Evolutionary conservation across 495 filamentous ascomycete genomes (phyloP), one percentile per base, ranked within the genome.

Genomic region (Patellaria atrata): DNA sequence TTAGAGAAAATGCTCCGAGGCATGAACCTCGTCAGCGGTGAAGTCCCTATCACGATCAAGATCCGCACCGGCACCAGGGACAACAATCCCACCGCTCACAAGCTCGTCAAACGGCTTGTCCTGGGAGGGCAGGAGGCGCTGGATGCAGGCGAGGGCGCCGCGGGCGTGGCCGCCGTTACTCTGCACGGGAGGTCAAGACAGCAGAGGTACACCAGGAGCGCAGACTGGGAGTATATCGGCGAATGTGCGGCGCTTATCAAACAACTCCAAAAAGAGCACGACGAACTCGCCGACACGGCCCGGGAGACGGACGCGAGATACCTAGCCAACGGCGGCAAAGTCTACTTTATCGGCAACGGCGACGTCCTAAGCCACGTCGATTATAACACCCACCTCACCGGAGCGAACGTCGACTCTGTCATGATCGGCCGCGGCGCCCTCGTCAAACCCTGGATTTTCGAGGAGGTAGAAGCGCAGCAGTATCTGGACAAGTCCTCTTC

Each of bases 381-480:
- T 51, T 96, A 96, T 53, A 71, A 74, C 36, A 54, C 73, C 25
- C 82, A 89, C 50, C 63, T 96, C 29, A 65, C 74, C 19, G 68
- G 82, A 33, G 70, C 80, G 17, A 68, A 69, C 15, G 84, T 94
- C 12, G 84, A 94, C 59, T 70, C 68, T 7, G 79, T 91, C 42
- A 96, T 96, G 87, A 68, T 94, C 33, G 87, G 72, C 10, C 75
- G 87, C 35, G 87, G 87, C 27, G 86, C 87, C 4, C 62, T 96
- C 39, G 79, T 94, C 57, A 97, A 96, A 59, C 85, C 91, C 1
- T 97, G 89, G 89, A 58, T 97, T 32, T 97, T 94, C 52, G 89
- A 96, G 52, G 89, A 97, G 55, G 96, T 97, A 40, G 73, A 79
- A 40, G 67, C 70, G 22, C 79, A 81, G 1, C 91, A 96, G 56